phyloP scores from a whole-genome alignment of 768 basidiomycete genomes.

The Suillus brevipes region DNA sequence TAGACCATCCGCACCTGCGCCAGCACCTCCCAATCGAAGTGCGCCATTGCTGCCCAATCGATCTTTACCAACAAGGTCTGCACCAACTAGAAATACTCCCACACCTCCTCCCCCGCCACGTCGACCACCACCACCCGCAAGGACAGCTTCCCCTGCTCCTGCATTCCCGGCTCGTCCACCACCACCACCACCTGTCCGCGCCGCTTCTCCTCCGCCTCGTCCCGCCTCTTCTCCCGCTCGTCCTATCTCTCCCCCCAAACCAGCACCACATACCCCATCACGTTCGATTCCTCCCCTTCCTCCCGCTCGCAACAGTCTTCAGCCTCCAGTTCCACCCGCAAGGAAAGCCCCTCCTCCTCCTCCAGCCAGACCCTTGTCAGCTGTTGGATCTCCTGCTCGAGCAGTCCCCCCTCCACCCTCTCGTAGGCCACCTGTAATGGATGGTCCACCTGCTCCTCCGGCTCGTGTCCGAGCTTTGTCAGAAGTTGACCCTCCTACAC shows the following conservation, averaged over 20 bases:
- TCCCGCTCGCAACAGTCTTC: constrained; percentile 36
- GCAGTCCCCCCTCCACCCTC: constrained; percentile 40
- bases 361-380: constrained; percentile 42
- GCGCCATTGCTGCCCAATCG: constrained; percentile 27
- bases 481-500: constrained; percentile 38
- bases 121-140: constrained; percentile 14
- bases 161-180: constrained; percentile 12
- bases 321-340: constrained; percentile 37
- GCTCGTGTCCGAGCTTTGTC: constrained; percentile 46
- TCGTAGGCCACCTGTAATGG: constrained; percentile 34
- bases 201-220: constrained; percentile 20
- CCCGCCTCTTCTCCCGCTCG: constrained; percentile 18
- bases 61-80: constrained; percentile 42
- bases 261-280: constrained; percentile 14
- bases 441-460: constrained; percentile 34
- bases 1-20: constrained; percentile 31
- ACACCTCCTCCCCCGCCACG: constrained; percentile 45
- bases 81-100: constrained; percentile 44
- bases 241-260: constrained; percentile 23
- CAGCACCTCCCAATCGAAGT: constrained; percentile 37
- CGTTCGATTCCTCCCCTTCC: constrained; percentile 25
- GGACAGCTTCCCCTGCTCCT: constrained; percentile 26
- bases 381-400: constrained; percentile 29
- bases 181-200: constrained; percentile 29
- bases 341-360: constrained; percentile 47